Percentiles rank a stretch among this genome's conserved stretches.
These are phyloP conservation scores for Coleophoma eucalyptorum DNA, from an alignment of 2,329 filamentous ascomycete genomes.

Conservation along the genomic window DNA sequence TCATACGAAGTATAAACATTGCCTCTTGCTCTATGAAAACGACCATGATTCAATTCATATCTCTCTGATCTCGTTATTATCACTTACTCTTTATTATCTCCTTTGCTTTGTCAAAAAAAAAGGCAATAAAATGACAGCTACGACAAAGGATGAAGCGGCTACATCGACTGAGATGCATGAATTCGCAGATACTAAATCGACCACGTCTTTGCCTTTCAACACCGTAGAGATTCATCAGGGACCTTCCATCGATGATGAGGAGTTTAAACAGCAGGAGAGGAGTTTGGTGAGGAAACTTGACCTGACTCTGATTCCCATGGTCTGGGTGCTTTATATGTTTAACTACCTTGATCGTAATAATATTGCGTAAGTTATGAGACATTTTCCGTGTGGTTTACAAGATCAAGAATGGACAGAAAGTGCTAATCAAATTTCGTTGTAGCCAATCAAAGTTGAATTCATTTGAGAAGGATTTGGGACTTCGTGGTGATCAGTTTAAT, in stretches of 20 bases:
- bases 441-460: neutral
- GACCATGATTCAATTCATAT: too few species aligned
- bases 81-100: too few species aligned
- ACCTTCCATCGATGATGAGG: neutral
- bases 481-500: conserved; percentile 33
- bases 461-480: conserved; percentile 22
- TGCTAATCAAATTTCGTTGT: neutral
- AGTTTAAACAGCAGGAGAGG: neutral
- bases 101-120: too few species aligned
- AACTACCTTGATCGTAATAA: conserved; percentile 4
- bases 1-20: too few species aligned
- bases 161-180: too few species aligned
- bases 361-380: neutral
- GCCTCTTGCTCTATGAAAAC: too few species aligned
- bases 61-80: too few species aligned
- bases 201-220: too few species aligned
- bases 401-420: neutral
- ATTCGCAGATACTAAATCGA: too few species aligned
- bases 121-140: too few species aligned
- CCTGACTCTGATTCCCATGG: conserved; percentile 3
- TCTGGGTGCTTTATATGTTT: conserved; percentile 5
- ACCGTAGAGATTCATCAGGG: too few species aligned
- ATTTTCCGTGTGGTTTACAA: neutral
- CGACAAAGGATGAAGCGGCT: too few species aligned
- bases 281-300: conserved; percentile 4